Base-by-base conservation (phyloP, 805 yeast species). In the Starmerella apicola region DNA sequence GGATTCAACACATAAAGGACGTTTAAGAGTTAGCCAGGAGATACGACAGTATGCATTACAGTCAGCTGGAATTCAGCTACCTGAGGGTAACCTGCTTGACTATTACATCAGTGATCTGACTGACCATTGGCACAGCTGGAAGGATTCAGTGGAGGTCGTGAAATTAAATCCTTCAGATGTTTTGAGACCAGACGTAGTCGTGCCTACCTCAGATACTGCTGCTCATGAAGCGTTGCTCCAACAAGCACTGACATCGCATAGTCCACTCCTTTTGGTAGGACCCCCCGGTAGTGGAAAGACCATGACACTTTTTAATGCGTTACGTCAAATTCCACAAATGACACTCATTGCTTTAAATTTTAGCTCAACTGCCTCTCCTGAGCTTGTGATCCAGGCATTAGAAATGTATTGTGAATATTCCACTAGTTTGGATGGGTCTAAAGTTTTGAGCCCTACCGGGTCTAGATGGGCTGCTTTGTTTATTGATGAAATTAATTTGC, bases 221-320 rank as follows among this genome's bases (percentile, higher is more conserved):
- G 66, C 76, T 41, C 81, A 81, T 42, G 88, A 82, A 44, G 55
- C 62, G 1, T 51, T 81, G 9, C 65, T 88, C 1, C 70, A 67
- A 39, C 63, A 76, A 0, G 56, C 81, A 2, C 51, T 86, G 27
- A 63, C 65, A 25, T 71, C 72, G 33, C 77, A 71, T 39, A 61
- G 62, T 29, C 74, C 93, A 0, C 56, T 83, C 15, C 64, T 88
- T 21, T 64, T 88, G 18, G 84, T 95, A 59, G 97, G 97, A 2
- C 97, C 97, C 0, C 96, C 97, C 0, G 97, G 97, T 3, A 80
- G 95, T 0, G 97, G 97, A 42, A 88, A 88, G 55, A 86, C 97
- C 0, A 86, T 88, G 97, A 76, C 86, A 0, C 60, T 88, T 16
- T 67, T 82, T 48, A 73, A 78, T 34, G 76, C 84, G 0, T 55